Base-by-base conservation (phyloP, 1,284 basidiomycete species). In the Rugosomyces carneus region DNA sequence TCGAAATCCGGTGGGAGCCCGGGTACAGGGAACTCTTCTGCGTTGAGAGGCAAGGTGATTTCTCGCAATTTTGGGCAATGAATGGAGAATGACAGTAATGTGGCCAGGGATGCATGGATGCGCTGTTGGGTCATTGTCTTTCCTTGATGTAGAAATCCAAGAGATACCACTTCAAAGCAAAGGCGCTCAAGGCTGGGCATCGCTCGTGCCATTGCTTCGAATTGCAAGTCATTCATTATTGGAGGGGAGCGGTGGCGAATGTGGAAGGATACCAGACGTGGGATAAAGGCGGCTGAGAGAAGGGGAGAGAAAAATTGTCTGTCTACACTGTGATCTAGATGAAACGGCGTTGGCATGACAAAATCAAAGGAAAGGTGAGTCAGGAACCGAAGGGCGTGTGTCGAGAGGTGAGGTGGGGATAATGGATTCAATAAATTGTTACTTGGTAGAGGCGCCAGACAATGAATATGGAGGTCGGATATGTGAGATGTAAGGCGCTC, bases 301-400 rank as follows among this genome's bases (percentile, higher is more conserved):
- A 47, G 41, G 2, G 40, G 15, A 10, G 19, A 23, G 15, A 47
- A 39, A 19, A 47, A 42, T 8, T 18, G 8, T 19, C 20, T n/a
- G 18, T 19, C 36, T n/a, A 47, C 35, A 9, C 31, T 13, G 29
- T 10, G 11, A 11, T n/a, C 13, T 3, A 31, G 7, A 4, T 31
- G 5, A 31, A 8, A n/a, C 3, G 13, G 29, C 7, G 27, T 32
- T 2, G 21, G 13, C 16, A 27, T 11, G 21, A 8, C 37, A 16
- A 47, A 47, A 21, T 42, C 15, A 6, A 47, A 29, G 9, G 45
- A 47, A 20, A 47, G 45, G 18, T 42, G 40, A 8, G 40, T 47
- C 6, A 47, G 29, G 26, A 10, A 15, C 7, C 34, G 26, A 1
- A 37, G n/a, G 7, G 36, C 37, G 4, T 27, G 13, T 13, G 38